Evolutionary conservation across 208 protist species (phyloP).

Genomic region (Vickermania spadyakhi): DNA sequence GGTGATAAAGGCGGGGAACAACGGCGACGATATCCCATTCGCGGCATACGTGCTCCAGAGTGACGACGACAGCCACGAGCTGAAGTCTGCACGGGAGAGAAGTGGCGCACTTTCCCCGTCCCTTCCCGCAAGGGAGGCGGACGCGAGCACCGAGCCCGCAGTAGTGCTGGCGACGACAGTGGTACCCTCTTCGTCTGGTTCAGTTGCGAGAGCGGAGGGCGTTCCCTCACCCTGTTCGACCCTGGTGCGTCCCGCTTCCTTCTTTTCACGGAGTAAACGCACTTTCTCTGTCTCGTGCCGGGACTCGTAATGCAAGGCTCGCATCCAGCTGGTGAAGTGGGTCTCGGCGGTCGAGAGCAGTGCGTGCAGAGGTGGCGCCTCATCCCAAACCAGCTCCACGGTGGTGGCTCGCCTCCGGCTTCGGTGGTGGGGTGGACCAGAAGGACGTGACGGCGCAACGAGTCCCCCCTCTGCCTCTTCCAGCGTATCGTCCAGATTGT

Average conservation of each 20-base stretch:
- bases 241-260: neutral
- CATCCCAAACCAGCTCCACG: conserved; percentile 39
- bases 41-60: neutral
- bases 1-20: neutral
- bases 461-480: neutral
- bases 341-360: conserved; percentile 36
- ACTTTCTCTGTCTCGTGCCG: too few relatives aligned
- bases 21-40: neutral
- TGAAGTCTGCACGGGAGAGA: neutral
- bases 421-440: conserved; percentile 8
- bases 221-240: neutral
- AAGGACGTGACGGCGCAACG: conserved; percentile 17
- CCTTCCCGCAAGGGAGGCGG: neutral
- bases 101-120: neutral
- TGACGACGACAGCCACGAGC: neutral
- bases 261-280: too few relatives aligned
- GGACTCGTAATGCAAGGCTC: neutral
- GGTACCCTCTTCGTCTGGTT: neutral
- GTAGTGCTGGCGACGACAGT: neutral
- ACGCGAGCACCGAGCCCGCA: neutral
- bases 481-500: neutral
- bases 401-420: conserved; percentile 16
- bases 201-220: neutral
- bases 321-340: conserved; percentile 21
- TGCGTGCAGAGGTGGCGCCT: conserved; percentile 39